Evolutionary conservation across 805 yeast genomes (phyloP), one percentile per base, ranked within the genome.

Genomic region (Myxozyma sirexii): DNA sequence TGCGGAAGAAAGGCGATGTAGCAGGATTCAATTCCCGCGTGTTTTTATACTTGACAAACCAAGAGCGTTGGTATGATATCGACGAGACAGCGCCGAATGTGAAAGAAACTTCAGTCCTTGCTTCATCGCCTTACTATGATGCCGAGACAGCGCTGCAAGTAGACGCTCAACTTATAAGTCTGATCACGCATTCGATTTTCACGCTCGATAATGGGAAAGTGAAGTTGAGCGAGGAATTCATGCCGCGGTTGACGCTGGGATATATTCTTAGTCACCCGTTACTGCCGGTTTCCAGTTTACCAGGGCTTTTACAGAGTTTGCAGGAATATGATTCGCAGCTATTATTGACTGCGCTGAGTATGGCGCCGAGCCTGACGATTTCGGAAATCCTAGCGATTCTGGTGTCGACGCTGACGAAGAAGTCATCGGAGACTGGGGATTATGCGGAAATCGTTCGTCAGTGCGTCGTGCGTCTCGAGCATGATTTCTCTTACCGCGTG

Each of bases 181-280:
- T 63, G 13, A 46, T 66, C 4, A 70, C 72, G 17, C 70, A 72
- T 26, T 60, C 72, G 26, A 64, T 76, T 15, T 65, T 76, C 23
- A 68, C 50, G 10, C n/a, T 37, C 27, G 64, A 42, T 21, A 37
- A 33, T 19, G 53, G 41, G 67, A 42, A 41, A 51, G 71, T 65
- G 42, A 63, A 69, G 33, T 73, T 66, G 6, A 26, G 35, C 13
- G 21, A 6, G 70, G 29, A 61, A 8, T 53, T 52, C 49, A 66
- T 70, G 63, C 80, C 94, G 53, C 84, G 85, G 67, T 74, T 74
- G 49, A 78, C 90, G 1, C 73, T 90, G 49, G 81, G 87, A 0
- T 92, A 89, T 69, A 77, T 92, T 35, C 77, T 93, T 63, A 88
- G 97, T 1, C 96, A 93, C 75, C 97, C 97, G 17, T 75, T 90